Evolutionary conservation across 176 grass and related monocot genomes (phyloP).

Genomic region (Oryza longistaminata): DNA sequence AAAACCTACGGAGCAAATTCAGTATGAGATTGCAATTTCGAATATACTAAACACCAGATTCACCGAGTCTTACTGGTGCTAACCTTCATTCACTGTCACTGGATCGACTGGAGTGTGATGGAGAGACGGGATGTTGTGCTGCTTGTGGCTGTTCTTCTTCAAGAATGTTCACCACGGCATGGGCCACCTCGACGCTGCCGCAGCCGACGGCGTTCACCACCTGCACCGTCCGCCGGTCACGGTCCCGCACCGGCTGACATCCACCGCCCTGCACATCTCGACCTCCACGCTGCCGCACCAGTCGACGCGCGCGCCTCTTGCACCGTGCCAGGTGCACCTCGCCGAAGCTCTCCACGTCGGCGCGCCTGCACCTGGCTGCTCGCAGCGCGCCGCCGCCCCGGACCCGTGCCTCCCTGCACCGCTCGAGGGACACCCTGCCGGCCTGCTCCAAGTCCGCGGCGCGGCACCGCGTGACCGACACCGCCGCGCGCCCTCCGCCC

Average conservation of each 20-base stretch:
- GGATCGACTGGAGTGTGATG: background rate
- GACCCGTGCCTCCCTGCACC: constrained; percentile 46
- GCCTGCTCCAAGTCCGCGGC: constrained; percentile 49
- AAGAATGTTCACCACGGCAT: constrained; percentile 43
- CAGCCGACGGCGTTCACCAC: constrained; percentile 41
- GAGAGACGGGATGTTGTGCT: constrained; percentile 21
- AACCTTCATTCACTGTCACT: constrained; percentile 7
- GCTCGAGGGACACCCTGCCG: constrained; percentile 42
- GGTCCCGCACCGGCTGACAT: constrained; percentile 49
- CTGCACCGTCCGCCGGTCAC: constrained; percentile 55
- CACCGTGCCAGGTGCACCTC: constrained; percentile 43
- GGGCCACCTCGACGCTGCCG: constrained; percentile 44
- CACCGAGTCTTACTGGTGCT: background rate
- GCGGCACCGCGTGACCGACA: constrained; percentile 51
- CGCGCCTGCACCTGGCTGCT: constrained; percentile 42
- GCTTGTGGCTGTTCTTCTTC: constrained; percentile 32
- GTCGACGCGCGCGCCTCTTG: constrained; percentile 42
- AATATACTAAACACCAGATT: background rate
- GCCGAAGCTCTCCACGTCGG: constrained; percentile 62
- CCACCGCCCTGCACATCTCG: constrained; percentile 46
- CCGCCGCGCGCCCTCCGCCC: constrained; percentile 43
- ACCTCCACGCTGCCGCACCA: constrained; percentile 60
- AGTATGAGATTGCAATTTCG: background rate
- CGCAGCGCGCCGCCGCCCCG: constrained; percentile 36
- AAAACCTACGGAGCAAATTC: background rate